Evolutionary conservation across 2,329 filamentous ascomycete genomes (phyloP), one percentile per base, ranked within the genome.

Genomic region (Teratosphaeriaceae sp.): DNA sequence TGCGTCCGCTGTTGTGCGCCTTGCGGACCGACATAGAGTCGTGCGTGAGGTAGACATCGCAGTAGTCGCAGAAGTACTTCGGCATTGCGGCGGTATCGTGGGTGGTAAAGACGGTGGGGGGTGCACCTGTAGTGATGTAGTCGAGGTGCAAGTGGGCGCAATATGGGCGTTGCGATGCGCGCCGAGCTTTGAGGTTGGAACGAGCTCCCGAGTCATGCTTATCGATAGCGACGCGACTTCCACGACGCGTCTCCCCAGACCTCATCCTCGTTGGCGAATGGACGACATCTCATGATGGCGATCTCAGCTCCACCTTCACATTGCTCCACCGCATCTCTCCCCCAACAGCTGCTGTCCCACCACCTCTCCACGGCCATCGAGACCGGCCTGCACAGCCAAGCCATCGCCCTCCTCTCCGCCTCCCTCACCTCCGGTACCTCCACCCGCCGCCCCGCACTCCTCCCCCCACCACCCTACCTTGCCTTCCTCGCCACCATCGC

Each of bases 21-120:
- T 97, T 97, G 59, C 92, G 89, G 69, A 98, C 92, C 70, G 88
- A 95, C 90, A 97, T 97, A 35, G 88, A 95, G 76, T 98, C 92
- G 78, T 98, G 92, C 55, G 92, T 98, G 58, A 98, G 85, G 78
- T 98, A 98, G 68, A 98, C 92, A 84, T 98, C 92, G 79, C 92
- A 98, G 71, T 98, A 98, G 68, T 98, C 92, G 76, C 89, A 62
- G 52, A 62, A 62, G 56, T 60, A 62, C 50, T 62, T 62, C 38
- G 59, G 59, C 59, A 62, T 62, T 24, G 43, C 29, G 12, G 35
- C 35, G 35, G 20, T 34, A 19, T n/a, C 13, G 24, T 27, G 13
- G 8, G 24, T 13, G 8, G 8, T 27, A 27, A 8, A 8, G 24
- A 8, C 24, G 24, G 8, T 13, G 27, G 11, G 15, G 27, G 27